Conservation (phyloP, 306 rosid genomes). For the Prunus dulcis region DNA sequence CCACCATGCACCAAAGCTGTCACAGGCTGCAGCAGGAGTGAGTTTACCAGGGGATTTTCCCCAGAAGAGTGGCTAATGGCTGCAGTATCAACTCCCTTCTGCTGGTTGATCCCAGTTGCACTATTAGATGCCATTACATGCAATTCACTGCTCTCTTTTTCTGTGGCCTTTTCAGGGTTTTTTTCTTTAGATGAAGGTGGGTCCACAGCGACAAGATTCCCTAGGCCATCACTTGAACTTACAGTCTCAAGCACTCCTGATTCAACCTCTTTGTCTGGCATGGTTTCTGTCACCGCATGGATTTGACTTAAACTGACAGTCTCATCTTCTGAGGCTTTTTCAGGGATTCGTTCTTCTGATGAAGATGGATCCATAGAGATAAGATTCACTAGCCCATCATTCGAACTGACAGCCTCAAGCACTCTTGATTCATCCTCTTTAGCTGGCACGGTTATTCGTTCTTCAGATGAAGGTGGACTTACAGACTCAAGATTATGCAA, state of each 20-base stretch:
- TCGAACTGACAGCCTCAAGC: constrained; percentile 14
- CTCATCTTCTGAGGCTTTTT: constrained; percentile 10
- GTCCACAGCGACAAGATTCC: neutral
- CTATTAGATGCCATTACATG: constrained; percentile 18
- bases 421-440: constrained; percentile 20
- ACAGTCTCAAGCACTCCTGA: constrained; percentile 13
- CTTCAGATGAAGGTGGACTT: neutral
- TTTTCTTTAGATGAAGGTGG: constrained; percentile 30
- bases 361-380: constrained; percentile 18
- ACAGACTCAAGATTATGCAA: constrained; percentile 9
- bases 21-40: constrained; percentile 21
- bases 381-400: constrained; percentile 13
- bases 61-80: constrained; percentile 23
- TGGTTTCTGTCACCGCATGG: neutral
- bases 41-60: constrained; percentile 30
- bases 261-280: constrained; percentile 25
- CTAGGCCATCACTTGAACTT: too few species aligned
- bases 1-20: constrained; percentile 13
- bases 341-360: constrained; percentile 25
- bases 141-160: constrained; percentile 22
- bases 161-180: constrained; percentile 13
- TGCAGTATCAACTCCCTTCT: constrained; percentile 28
- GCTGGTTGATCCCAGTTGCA: constrained; percentile 32
- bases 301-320: neutral
- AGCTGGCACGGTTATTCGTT: constrained; percentile 17